These are phyloP conservation scores for Leccinellum albellum DNA, from an alignment of 768 basidiomycete species.

Conservation along the genomic window DNA sequence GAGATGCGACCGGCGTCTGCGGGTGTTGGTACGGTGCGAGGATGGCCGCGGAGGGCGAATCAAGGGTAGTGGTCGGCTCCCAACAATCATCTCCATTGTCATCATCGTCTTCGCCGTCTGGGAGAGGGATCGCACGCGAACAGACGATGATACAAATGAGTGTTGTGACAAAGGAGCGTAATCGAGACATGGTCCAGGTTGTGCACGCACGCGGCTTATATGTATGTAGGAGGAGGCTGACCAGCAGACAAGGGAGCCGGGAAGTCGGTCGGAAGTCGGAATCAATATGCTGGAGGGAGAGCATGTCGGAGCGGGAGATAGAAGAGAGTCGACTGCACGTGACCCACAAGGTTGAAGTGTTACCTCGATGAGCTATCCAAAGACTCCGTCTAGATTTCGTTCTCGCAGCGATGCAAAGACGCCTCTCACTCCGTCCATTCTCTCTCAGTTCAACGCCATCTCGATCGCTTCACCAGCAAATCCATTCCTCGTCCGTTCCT, in stretches of 20 bases:
- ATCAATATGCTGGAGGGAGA: too few species aligned
- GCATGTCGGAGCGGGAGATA: too few species aligned
- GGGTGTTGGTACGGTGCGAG: constrained; percentile 12
- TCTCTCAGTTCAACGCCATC: constrained; percentile 38
- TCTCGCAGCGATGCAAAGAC: constrained; percentile 50
- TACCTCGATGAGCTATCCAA: constrained; percentile 32
- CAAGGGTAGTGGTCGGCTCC: neutral
- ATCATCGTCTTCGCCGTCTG: constrained; percentile 4
- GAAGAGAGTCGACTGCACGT: too few species aligned
- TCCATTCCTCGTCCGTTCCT: constrained; percentile 59
- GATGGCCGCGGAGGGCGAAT: constrained; percentile 3
- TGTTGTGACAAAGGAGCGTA: constrained; percentile 17
- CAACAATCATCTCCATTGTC: constrained; percentile 6
- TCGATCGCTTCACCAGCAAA: constrained; percentile 43
- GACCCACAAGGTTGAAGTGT: too few species aligned
- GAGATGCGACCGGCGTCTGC: constrained; percentile 8
- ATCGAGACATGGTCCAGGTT: constrained; percentile 7
- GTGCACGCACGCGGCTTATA: neutral
- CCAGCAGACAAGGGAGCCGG: too few species aligned
- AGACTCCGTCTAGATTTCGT: constrained; percentile 45
- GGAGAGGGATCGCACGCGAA: constrained; percentile 6
- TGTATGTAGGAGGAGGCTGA: neutral
- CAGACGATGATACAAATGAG: constrained; percentile 7
- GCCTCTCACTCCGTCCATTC: constrained; percentile 44
- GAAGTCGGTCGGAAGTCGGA: neutral